Percentiles rank a stretch among this genome's conserved stretches.
Evolutionary conservation across 2,329 filamentous ascomycete species (phyloP).

Genomic region (Alternaria triticimaculans): DNA sequence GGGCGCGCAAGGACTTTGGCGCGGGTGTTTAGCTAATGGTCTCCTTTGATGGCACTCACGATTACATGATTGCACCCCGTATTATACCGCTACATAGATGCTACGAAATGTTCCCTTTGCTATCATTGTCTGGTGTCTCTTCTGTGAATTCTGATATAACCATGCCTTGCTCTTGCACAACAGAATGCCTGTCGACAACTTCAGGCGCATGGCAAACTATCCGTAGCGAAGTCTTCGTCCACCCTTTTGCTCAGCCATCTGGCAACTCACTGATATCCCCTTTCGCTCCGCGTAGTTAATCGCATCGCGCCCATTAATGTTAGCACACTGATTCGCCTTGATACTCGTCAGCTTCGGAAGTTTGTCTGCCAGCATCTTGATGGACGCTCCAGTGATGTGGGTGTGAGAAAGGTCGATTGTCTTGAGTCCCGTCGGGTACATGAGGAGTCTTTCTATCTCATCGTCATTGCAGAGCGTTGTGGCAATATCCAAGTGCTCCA

Average conservation of each 20-base stretch:
- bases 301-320: conserved; percentile 48
- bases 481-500: conserved; percentile 25
- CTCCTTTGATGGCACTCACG: background rate
- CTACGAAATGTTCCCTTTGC: background rate
- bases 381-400: conserved; percentile 49
- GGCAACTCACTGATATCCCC: conserved; percentile 35
- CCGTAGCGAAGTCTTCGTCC: conserved; percentile 21
- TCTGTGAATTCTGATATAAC: background rate
- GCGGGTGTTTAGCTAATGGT: background rate
- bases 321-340: conserved; percentile 43
- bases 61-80: conserved; percentile 7
- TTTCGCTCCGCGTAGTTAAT: conserved; percentile 49
- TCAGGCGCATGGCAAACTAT: background rate
- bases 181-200: background rate
- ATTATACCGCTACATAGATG: conserved; percentile 6
- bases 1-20: conserved; percentile 5
- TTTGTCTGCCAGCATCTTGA: conserved; percentile 47
- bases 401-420: conserved; percentile 47
- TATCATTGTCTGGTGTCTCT: too few relatives aligned
- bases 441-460: conserved; percentile 36
- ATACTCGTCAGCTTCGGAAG: conserved; percentile 37
- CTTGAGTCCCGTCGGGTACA: conserved; percentile 23
- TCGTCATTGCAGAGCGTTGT: conserved; percentile 36
- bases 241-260: conserved; percentile 26
- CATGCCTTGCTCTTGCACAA: background rate